phyloP scores from a whole-genome alignment of 306 rosid genomes.

The Lathyrus sativus region DNA sequence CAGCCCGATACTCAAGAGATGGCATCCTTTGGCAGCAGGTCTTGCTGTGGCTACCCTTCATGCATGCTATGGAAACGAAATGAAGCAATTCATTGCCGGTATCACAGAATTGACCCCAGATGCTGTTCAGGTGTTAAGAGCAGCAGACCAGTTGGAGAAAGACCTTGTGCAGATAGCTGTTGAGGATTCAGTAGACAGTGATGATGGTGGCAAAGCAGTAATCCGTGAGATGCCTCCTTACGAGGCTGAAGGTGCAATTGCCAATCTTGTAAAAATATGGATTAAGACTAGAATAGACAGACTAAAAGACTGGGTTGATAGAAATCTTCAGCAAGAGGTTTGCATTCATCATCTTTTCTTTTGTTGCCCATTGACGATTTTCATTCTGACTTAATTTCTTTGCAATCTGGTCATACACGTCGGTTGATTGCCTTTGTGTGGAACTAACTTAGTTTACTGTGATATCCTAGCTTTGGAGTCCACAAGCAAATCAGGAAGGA shows the following conservation, averaged over 20 bases:
- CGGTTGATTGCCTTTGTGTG: constrained; percentile 20
- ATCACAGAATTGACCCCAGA: constrained; percentile 92
- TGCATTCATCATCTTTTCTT: constrained; percentile 40
- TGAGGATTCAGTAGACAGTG: constrained; percentile 94
- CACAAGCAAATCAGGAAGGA: constrained; percentile 73
- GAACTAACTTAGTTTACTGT: constrained; percentile 43
- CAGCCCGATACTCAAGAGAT: constrained; percentile 89
- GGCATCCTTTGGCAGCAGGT: constrained; percentile 97
- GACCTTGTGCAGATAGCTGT: constrained; percentile 96
- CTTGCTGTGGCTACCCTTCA: constrained; percentile 98
- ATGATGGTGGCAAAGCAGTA: constrained; percentile 97
- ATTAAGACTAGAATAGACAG: constrained; percentile 84
- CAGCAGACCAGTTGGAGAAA: constrained; percentile 96
- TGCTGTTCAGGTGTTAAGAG: constrained; percentile 89
- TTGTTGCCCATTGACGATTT: constrained; percentile 8
- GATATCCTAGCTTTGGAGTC: constrained; percentile 70
- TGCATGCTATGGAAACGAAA: constrained; percentile 85
- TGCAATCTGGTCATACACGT: constrained; percentile 16
- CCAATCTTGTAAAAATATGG: constrained; percentile 92
- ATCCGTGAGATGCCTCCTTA: constrained; percentile 99
- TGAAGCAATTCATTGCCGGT: constrained; percentile 83
- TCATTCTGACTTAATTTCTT: constrained; percentile 26
- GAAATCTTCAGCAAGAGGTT: constrained; percentile 97
- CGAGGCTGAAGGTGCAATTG: constrained; percentile 92
- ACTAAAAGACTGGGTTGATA: constrained; percentile 91